phyloP scores from a whole-genome alignment of 1,139 yeast species.

The Diutina pseudorugosa region DNA sequence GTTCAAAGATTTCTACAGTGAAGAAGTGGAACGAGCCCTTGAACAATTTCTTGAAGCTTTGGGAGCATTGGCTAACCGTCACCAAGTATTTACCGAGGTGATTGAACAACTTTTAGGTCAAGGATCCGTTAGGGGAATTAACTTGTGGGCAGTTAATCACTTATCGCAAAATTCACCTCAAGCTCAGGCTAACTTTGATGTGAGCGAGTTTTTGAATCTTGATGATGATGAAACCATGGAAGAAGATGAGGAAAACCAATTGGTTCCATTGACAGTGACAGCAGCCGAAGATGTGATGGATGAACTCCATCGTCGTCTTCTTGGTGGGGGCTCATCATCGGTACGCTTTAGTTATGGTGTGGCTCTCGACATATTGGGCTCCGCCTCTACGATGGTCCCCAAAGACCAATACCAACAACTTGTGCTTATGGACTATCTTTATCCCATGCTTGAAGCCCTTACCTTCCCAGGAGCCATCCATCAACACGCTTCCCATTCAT shows the following conservation, averaged over 20 bases:
- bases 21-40: background rate
- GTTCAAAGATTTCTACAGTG: background rate
- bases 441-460: constrained; percentile 9
- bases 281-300: background rate
- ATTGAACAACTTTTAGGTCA: background rate
- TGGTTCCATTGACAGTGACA: background rate
- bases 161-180: background rate
- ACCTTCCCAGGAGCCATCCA: constrained; percentile 7
- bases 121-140: background rate
- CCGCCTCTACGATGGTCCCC: background rate
- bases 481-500: constrained; percentile 7
- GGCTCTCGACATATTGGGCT: background rate
- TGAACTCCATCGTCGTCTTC: background rate
- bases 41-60: background rate
- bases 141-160: background rate
- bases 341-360: background rate
- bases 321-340: background rate
- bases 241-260: background rate
- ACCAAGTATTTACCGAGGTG: background rate
- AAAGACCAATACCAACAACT: constrained; percentile 9
- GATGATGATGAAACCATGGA: background rate
- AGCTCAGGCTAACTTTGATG: background rate
- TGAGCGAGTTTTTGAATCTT: background rate
- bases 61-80: background rate
- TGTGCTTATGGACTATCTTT: constrained; percentile 9